Evolutionary conservation across 495 filamentous ascomycete genomes (phyloP), one percentile per base, ranked within the genome.

Genomic region (Chaetomium fimeti): DNA sequence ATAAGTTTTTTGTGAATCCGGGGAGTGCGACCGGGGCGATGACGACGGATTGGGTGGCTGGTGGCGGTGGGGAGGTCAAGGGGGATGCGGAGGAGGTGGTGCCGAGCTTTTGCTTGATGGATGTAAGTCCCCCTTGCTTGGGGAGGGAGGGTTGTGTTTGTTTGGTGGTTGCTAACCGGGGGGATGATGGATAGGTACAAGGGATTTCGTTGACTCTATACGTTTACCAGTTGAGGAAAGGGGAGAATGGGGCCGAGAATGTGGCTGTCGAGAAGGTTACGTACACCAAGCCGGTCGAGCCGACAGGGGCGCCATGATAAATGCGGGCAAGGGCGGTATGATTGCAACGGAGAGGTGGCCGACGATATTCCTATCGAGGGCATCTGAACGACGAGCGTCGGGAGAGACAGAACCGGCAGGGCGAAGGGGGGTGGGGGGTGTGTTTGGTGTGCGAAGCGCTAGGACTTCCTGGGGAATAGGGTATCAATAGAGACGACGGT

Each of bases 51-150:
- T 67, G 89, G 87, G 48, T 90, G 81, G 82, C 85, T 2, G 55
- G 22, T 7, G 55, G 8, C 7, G 29, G 42, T 13, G 8, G 7
- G 2, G 32, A 32, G 47, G 8, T 12, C 15, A 48, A 3, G 2
- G 47, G 32, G 59, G 59, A 40, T 80, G 83, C 82, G 77, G 93
- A 96, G 73, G 91, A 95, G 43, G 89, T 90, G 62, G 87, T 88
- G 61, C 94, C 94, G 55, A 98, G 95, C 73, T 99, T 99, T 77
- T 96, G 94, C 75, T 77, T 99, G 77, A 98, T 99, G 94, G 95
- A 99, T 85, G 94, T 97, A 72, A 81, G 91, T 53, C 13, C 18
- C 12, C 11, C 89, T 15, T n/a, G n/a, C n/a, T 55, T 20, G 18
- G 68, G 61, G 51, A 22, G 13, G 20, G 49, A 4, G 12, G 24